phyloP scores from a whole-genome alignment of 2,329 filamentous ascomycete species.

The Ramichloridium luteum region DNA sequence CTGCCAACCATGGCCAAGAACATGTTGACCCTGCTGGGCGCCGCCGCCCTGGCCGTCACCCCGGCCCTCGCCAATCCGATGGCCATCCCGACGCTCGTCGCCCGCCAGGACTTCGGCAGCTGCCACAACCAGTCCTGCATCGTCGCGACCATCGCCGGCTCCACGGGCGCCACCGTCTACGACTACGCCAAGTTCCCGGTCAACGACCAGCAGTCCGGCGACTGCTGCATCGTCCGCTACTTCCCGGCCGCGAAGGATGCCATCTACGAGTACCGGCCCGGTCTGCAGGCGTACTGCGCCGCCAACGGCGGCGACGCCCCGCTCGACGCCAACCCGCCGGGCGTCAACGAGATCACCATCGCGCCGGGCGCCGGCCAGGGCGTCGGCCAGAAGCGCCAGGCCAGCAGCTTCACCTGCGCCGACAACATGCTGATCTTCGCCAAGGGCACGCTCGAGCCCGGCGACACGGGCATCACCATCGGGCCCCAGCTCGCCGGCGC shows the following conservation, averaged over 20 bases:
- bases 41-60: constrained; percentile 1
- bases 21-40: neutral
- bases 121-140: constrained; percentile 4
- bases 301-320: constrained; percentile 2
- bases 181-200: constrained; percentile 2
- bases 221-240: constrained; percentile 5
- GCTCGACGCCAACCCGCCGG: constrained; percentile 1
- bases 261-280: neutral
- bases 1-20: neutral
- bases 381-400: neutral
- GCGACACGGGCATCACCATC: constrained; percentile 39
- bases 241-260: constrained; percentile 2
- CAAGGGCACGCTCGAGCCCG: constrained; percentile 42
- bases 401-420: constrained; percentile 26
- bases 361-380: neutral
- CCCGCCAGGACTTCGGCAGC: constrained; percentile 1
- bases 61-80: neutral
- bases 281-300: constrained; percentile 2
- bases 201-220: constrained; percentile 1
- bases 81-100: neutral
- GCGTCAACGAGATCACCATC: constrained; percentile 1
- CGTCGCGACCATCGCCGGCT: constrained; percentile 4
- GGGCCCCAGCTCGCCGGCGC: constrained; percentile 41
- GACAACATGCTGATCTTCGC: constrained; percentile 44
- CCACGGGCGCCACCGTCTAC: constrained; percentile 3